Evolutionary conservation across 225 moss, liverwort and hornwort genomes (phyloP).

Genomic region (Thuidium tamariscinum): DNA sequence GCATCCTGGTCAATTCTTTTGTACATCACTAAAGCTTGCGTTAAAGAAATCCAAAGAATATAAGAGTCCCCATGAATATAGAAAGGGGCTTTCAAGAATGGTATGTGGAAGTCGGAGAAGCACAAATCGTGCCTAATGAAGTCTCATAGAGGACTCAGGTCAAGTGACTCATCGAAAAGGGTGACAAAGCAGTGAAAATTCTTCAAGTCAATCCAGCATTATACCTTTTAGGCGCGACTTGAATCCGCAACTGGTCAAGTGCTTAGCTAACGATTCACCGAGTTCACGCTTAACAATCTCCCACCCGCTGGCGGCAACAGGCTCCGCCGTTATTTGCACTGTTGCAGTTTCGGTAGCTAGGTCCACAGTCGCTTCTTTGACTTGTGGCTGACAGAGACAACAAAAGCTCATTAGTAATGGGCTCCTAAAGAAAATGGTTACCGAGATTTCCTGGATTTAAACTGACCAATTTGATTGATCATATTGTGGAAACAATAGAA

Average conservation of each 20-base stretch:
- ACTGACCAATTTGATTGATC: not conserved
- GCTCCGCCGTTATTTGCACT: slow-evolving; percentile 54
- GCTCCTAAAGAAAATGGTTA: not conserved
- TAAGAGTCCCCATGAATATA: not conserved
- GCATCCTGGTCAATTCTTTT: not conserved
- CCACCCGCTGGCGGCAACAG: slow-evolving; percentile 36
- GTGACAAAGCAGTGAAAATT: not conserved
- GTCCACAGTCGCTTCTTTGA: slow-evolving; percentile 68
- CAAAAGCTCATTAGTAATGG: not conserved
- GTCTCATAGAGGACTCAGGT: not conserved
- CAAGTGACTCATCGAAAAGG: not conserved
- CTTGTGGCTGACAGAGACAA: slow-evolving; percentile 58
- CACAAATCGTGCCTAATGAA: not conserved
- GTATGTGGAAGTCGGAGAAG: not conserved
- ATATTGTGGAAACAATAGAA: not conserved
- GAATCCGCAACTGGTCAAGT: slow-evolving; percentile 89
- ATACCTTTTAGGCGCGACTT: slow-evolving; percentile 85
- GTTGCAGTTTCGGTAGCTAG: slow-evolving; percentile 88
- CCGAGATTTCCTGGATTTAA: not conserved
- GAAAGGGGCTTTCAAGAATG: not conserved
- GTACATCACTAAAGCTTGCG: not conserved
- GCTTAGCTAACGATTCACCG: slow-evolving; percentile 66
- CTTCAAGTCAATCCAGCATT: not conserved
- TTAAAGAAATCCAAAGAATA: not conserved
- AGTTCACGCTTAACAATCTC: slow-evolving; percentile 55